Evolutionary conservation across 306 rosid genomes (phyloP).

Genomic region (Cucumis melo): DNA sequence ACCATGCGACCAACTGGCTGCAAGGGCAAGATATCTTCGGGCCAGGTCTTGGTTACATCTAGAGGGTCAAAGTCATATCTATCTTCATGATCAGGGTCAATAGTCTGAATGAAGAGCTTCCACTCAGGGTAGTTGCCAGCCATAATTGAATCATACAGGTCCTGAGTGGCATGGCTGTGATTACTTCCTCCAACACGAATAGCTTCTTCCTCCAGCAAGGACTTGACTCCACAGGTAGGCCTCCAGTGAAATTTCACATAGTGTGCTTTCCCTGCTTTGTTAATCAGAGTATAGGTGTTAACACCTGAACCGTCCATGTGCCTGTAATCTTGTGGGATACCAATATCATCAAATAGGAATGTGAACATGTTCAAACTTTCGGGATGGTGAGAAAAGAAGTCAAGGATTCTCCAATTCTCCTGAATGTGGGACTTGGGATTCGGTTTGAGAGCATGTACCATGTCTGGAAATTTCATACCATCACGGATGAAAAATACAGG

Average conservation of each 20-base stretch:
- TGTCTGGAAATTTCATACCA: slow-evolving; percentile 86
- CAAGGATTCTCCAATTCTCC: slow-evolving; percentile 83
- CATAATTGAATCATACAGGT: slow-evolving; percentile 80
- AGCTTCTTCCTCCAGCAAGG: slow-evolving; percentile 77
- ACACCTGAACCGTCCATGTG: slow-evolving; percentile 96
- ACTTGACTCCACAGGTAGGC: slow-evolving; percentile 71
- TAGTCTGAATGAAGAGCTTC: slow-evolving; percentile 79
- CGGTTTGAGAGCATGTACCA: slow-evolving; percentile 88
- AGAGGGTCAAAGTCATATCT: slow-evolving; percentile 86
- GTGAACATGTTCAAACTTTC: slow-evolving; percentile 85
- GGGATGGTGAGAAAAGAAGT: slow-evolving; percentile 87
- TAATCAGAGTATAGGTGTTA: slow-evolving; percentile 66
- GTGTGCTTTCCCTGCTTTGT: slow-evolving; percentile 60
- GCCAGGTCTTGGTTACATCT: slow-evolving; percentile 95
- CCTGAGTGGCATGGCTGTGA: slow-evolving; percentile 96
- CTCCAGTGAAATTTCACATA: slow-evolving; percentile 90
- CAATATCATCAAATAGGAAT: slow-evolving; percentile 73
- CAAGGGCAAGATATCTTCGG: slow-evolving; percentile 83
- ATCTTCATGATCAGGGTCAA: slow-evolving; percentile 89
- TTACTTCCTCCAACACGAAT: slow-evolving; percentile 74
- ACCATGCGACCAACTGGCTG: slow-evolving; percentile 97
- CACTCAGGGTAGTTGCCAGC: slow-evolving; percentile 98
- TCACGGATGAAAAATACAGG: slow-evolving; percentile 80
- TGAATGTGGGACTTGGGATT: slow-evolving; percentile 91
- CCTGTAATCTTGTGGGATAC: slow-evolving; percentile 85